phyloP scores from a whole-genome alignment of 805 yeast genomes.

The Candida pseudoglaebosa region DNA sequence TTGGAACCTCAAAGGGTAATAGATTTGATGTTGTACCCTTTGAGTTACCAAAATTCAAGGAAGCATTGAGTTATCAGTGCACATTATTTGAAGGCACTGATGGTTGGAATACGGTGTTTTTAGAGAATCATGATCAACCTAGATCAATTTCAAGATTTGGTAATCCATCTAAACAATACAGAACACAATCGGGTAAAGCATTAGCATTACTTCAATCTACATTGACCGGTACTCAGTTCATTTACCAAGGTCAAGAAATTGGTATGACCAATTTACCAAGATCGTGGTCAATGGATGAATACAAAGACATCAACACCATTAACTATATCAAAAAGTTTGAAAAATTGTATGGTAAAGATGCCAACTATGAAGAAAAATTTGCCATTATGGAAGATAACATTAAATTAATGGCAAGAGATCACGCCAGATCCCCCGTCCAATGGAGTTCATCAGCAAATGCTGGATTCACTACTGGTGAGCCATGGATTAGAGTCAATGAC shows the following conservation, averaged over 20 bases:
- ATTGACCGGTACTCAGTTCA: conserved; percentile 51
- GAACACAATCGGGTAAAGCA: conserved; percentile 44
- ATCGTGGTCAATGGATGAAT: conserved; percentile 48
- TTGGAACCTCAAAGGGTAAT: conserved; percentile 35
- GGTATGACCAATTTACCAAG: conserved; percentile 50
- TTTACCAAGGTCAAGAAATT: conserved; percentile 61
- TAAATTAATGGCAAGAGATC: conserved; percentile 44
- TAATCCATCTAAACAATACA: conserved; percentile 31
- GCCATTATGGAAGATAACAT: conserved; percentile 28
- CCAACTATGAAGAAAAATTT: conserved; percentile 17
- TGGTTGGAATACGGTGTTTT: conserved; percentile 53
- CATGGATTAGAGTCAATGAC: conserved; percentile 53
- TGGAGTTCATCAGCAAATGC: conserved; percentile 44
- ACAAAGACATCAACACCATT: conserved; percentile 47
- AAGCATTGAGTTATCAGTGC: conserved; percentile 31
- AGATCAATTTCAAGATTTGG: conserved; percentile 52
- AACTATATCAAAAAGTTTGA: conserved; percentile 36
- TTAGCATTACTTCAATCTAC: conserved; percentile 43
- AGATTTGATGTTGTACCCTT: conserved; percentile 33
- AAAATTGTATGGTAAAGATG: conserved; percentile 23
- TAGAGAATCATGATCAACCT: conserved; percentile 60
- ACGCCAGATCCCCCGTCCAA: conserved; percentile 55
- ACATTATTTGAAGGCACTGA: conserved; percentile 45
- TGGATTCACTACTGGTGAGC: conserved; percentile 46
- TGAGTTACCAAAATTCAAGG: conserved; percentile 37